phyloP scores from a whole-genome alignment of 2,329 filamentous ascomycete species.

The Fusarium robinianum region DNA sequence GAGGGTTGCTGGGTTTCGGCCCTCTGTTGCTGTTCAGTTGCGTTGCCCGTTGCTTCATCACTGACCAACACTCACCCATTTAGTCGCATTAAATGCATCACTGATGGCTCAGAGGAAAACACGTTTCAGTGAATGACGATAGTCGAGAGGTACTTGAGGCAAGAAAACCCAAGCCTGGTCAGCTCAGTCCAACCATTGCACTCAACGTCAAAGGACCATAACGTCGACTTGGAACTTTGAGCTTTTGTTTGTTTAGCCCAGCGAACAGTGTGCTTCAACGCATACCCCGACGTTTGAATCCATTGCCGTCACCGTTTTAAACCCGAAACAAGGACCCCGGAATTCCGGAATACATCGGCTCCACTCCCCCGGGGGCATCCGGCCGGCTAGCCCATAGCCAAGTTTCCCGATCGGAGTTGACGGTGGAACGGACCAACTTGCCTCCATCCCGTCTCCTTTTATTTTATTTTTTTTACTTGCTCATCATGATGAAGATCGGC shows the following conservation, averaged over 20 bases:
- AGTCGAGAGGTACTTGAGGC: conserved; percentile 35
- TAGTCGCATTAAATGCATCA: conserved; percentile 37
- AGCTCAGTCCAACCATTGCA: conserved; percentile 38
- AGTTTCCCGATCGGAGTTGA: too few relatives aligned
- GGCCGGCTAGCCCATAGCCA: too few relatives aligned
- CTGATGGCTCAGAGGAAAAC: conserved; percentile 37
- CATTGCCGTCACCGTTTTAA: conserved; percentile 18
- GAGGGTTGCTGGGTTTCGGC: neutral
- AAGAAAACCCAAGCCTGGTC: conserved; percentile 33
- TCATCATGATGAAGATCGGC: too few relatives aligned
- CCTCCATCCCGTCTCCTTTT: too few relatives aligned
- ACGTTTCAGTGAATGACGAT: conserved; percentile 38
- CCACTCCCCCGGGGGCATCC: too few relatives aligned
- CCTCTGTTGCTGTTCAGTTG: too few relatives aligned
- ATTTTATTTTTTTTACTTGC: too few relatives aligned
- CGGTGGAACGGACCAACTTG: too few relatives aligned
- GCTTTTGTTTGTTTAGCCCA: too few relatives aligned
- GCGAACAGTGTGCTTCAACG: too few relatives aligned
- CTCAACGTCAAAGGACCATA: conserved; percentile 21
- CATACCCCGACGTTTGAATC: too few relatives aligned
- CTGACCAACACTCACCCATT: conserved; percentile 27
- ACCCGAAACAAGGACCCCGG: conserved; percentile 11
- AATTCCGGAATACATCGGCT: conserved; percentile 15
- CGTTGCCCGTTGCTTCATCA: conserved; percentile 20
- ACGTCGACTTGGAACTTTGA: too few relatives aligned